These are phyloP conservation scores for Theobroma grandiflorum DNA, from an alignment of 441 rosid genomes.

Conservation along the genomic window DNA sequence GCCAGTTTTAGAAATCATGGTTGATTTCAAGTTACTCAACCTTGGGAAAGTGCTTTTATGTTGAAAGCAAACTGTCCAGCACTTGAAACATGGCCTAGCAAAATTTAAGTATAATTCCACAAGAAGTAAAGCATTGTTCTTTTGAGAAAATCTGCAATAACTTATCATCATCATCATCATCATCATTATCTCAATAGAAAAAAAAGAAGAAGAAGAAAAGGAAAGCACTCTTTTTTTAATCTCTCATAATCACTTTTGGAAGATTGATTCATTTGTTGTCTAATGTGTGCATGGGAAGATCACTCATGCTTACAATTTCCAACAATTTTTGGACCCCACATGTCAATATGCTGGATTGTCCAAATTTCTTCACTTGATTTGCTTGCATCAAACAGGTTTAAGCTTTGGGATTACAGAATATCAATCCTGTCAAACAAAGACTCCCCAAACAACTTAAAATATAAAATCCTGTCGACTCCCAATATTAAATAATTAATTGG, in stretches of 20 bases:
- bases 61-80: not conserved
- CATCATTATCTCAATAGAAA: too few species aligned
- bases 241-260: conserved; percentile 8
- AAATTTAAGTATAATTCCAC: conserved; percentile 28
- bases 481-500: not conserved
- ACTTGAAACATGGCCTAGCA: not conserved
- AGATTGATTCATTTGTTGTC: conserved; percentile 20
- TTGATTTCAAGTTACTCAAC: conserved; percentile 20
- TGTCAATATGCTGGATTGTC: conserved; percentile 22
- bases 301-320: conserved; percentile 30
- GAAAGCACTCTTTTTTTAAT: conserved; percentile 21
- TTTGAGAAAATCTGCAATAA: not conserved
- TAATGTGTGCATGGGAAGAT: conserved; percentile 16
- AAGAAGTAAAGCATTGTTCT: conserved; percentile 38
- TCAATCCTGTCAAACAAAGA: conserved; percentile 14
- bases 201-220: not conserved
- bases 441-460: not conserved
- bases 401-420: not conserved
- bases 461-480: not conserved
- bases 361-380: conserved; percentile 20
- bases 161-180: not conserved
- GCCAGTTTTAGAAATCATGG: conserved; percentile 11
- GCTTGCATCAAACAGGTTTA: not conserved
- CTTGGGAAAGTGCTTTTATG: conserved; percentile 5
- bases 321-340: conserved; percentile 39